A percentile compares a stretch with the other conserved stretches of the same genome.
phyloP scores from a whole-genome alignment of 1,284 basidiomycete genomes.

The Apiotrichum domesticum region DNA sequence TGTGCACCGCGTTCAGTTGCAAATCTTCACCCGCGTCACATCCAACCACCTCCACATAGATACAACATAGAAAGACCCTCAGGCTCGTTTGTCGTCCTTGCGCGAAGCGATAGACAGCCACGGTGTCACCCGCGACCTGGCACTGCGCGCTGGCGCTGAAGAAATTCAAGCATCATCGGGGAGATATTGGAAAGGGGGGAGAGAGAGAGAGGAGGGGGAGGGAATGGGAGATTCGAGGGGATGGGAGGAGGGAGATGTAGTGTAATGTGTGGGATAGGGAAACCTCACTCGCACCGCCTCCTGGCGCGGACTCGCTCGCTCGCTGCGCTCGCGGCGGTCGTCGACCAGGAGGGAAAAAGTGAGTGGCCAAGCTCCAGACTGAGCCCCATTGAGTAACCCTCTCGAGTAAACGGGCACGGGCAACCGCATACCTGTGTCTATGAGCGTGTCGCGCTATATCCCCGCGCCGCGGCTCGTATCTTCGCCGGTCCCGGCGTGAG shows the following conservation, averaged over 20 bases:
- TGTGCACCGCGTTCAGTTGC: too few relatives aligned
- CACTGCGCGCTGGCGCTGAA: constrained; percentile 42
- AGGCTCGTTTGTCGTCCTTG: constrained; percentile 40
- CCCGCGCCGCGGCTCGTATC: constrained; percentile 34
- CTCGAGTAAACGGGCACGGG: constrained; percentile 10
- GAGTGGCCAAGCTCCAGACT: constrained; percentile 41
- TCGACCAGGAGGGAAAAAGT: constrained; percentile 10
- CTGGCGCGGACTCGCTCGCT: neutral
- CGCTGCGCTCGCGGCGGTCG: neutral
- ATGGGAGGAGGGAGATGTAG: neutral
- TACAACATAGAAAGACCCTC: constrained; percentile 26
- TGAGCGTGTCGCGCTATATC: constrained; percentile 26
- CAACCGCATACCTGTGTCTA: constrained; percentile 45
- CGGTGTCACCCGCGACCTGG: constrained; percentile 38
- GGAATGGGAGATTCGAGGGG: neutral
- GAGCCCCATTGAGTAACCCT: constrained; percentile 47
- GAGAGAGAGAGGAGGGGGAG: neutral
- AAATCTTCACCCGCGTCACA: too few relatives aligned
- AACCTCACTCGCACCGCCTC: neutral
- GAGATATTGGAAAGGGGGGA: neutral
- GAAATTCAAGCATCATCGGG: constrained; percentile 47
- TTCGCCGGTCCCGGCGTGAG: constrained; percentile 26
- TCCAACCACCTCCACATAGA: neutral
- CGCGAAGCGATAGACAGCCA: constrained; percentile 29
- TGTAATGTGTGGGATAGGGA: constrained; percentile 1